phyloP scores from a whole-genome alignment of 805 yeast genomes.

The Metschnikowia baotianmanensis region DNA sequence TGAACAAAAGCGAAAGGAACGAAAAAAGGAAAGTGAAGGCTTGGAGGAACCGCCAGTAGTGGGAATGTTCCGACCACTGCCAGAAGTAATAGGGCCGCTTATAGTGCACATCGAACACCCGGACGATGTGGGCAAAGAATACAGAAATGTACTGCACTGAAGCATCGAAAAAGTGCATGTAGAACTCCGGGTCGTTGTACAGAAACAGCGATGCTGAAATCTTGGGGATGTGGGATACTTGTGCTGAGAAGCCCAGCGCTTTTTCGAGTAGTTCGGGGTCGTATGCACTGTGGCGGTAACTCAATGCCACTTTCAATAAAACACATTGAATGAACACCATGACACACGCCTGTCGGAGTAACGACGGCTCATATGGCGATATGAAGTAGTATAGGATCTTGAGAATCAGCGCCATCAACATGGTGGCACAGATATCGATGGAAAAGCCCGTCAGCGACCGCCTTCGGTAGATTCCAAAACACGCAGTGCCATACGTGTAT shows the following conservation, averaged over 20 bases:
- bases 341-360: conserved; percentile 75
- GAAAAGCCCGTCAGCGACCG: conserved; percentile 78
- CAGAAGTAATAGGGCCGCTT: conserved; percentile 68
- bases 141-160: conserved; percentile 14
- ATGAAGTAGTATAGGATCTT: conserved; percentile 76
- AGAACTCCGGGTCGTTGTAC: conserved; percentile 12
- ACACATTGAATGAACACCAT: conserved; percentile 79
- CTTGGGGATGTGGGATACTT: conserved; percentile 20
- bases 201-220: conserved; percentile 9
- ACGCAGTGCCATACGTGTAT: conserved; percentile 83
- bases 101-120: conserved; percentile 69
- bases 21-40: conserved; percentile 43
- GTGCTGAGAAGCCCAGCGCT: conserved; percentile 28
- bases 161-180: conserved; percentile 6
- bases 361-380: conserved; percentile 76
- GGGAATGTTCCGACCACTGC: conserved; percentile 72
- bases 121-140: conserved; percentile 34
- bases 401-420: conserved; percentile 73
- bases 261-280: conserved; percentile 33
- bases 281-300: conserved; percentile 45
- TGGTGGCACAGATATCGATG: conserved; percentile 89
- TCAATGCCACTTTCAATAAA: conserved; percentile 60
- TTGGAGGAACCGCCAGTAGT: conserved; percentile 55
- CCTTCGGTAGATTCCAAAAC: conserved; percentile 60
- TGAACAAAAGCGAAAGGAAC: conserved; percentile 40